These are phyloP conservation scores for Pleurotus eryngii DNA, from an alignment of 768 basidiomycete species.

Conservation along the genomic window DNA sequence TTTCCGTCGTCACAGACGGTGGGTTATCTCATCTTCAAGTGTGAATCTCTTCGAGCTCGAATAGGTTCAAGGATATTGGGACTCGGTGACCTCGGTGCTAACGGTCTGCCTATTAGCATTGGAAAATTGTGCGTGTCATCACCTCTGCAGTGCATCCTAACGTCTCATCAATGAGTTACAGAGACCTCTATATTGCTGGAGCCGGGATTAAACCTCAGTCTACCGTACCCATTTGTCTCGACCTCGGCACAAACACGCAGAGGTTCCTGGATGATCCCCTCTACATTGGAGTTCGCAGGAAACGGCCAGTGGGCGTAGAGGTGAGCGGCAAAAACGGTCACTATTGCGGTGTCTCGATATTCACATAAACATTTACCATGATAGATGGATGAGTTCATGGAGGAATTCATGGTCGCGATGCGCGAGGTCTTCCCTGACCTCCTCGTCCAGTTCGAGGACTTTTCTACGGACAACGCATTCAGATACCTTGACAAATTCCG, in stretches of 20 bases:
- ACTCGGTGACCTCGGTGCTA: slow-evolving; percentile 48
- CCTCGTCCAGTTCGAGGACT: slow-evolving; percentile 76
- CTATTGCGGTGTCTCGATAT: not conserved
- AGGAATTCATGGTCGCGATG: slow-evolving; percentile 73
- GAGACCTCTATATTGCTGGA: slow-evolving; percentile 67
- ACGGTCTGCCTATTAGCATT: slow-evolving; percentile 59
- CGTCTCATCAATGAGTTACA: slow-evolving; percentile 12
- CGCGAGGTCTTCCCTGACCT: slow-evolving; percentile 59
- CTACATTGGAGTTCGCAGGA: slow-evolving; percentile 67
- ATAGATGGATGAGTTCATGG: slow-evolving; percentile 72
- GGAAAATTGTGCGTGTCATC: slow-evolving; percentile 58
- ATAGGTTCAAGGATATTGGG: slow-evolving; percentile 71
- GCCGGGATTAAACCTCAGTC: slow-evolving; percentile 59
- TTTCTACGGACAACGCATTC: slow-evolving; percentile 79
- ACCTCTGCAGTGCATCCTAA: not conserved
- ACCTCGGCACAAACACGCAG: slow-evolving; percentile 75
- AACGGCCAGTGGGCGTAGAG: slow-evolving; percentile 42
- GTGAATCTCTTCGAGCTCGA: slow-evolving; percentile 6
- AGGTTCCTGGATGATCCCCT: slow-evolving; percentile 66
- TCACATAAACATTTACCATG: not conserved
- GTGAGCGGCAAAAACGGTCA: slow-evolving; percentile 19
- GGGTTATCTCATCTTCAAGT: slow-evolving; percentile 18
- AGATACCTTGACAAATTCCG: slow-evolving; percentile 64
- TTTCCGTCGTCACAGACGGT: slow-evolving; percentile 80
- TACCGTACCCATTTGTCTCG: slow-evolving; percentile 64